Evolutionary conservation across 2,329 filamentous ascomycete genomes (phyloP).

Genomic region (Massarina eburnea): DNA sequence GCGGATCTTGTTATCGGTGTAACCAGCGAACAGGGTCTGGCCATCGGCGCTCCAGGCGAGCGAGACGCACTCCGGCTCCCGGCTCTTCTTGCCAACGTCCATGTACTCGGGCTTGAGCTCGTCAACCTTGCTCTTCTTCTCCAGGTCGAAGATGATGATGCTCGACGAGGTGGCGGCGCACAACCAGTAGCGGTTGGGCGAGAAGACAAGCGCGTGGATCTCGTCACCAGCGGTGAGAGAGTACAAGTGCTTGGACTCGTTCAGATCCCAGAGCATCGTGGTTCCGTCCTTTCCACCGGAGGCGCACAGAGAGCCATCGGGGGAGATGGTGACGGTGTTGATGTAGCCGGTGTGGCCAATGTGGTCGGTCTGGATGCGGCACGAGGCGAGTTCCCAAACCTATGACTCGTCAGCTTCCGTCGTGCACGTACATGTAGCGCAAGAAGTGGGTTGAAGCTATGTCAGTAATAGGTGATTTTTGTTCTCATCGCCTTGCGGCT

Average conservation of each 20-base stretch:
- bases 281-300: constrained; percentile 99
- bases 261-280: constrained; percentile 99
- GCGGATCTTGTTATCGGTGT: constrained; percentile 88
- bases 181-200: constrained; percentile 99
- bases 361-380: constrained; percentile 99
- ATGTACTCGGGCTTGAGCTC: constrained; percentile 99
- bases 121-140: constrained; percentile 99
- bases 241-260: constrained; percentile 99
- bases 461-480: constrained; percentile 89
- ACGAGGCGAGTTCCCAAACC: constrained; percentile 99
- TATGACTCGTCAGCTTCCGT: constrained; percentile 48
- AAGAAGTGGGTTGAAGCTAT: constrained; percentile 25
- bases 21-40: constrained; percentile 98
- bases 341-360: constrained; percentile 99
- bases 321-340: constrained; percentile 99
- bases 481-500: constrained; percentile 97
- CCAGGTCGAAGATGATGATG: constrained; percentile 99
- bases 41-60: constrained; percentile 98
- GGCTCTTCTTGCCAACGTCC: constrained; percentile 96
- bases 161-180: constrained; percentile 95
- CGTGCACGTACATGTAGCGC: constrained; percentile 1
- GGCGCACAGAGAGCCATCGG: constrained; percentile 97
- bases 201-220: constrained; percentile 99
- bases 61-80: constrained; percentile 96
- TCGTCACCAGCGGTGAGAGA: constrained; percentile 98